Percentiles rank a stretch among this genome's conserved stretches.
Evolutionary conservation across 2,329 filamentous ascomycete genomes (phyloP).

Genomic region (Dothidotthia symphoricarpi): DNA sequence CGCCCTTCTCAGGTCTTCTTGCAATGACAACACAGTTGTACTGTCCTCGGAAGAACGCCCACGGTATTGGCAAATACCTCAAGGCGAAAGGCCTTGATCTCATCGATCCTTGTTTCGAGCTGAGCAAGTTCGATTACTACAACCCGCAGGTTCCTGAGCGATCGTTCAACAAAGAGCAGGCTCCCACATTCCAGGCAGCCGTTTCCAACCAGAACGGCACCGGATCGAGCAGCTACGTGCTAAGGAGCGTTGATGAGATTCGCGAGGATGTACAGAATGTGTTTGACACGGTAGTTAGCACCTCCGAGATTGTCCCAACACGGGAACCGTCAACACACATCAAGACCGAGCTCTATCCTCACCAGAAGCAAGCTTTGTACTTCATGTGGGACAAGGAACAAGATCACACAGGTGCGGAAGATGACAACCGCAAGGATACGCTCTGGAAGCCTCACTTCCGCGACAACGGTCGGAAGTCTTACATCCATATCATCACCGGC

Average conservation of each 20-base stretch:
- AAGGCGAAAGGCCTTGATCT: slow-evolving; percentile 67
- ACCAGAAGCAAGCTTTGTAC: slow-evolving; percentile 86
- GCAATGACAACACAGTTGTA: slow-evolving; percentile 74
- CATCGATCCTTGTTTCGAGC: slow-evolving; percentile 58
- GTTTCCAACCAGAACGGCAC: slow-evolving; percentile 7
- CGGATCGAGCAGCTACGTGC: slow-evolving; percentile 14
- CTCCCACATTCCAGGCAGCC: slow-evolving; percentile 13
- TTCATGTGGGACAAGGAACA: slow-evolving; percentile 83
- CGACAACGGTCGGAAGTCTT: slow-evolving; percentile 60
- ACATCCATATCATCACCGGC: slow-evolving; percentile 83
- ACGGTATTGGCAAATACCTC: slow-evolving; percentile 66
- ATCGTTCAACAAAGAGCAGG: too few species aligned
- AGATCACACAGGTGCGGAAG: slow-evolving; percentile 58
- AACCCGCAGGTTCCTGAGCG: slow-evolving; percentile 63
- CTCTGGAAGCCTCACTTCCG: slow-evolving; percentile 70
- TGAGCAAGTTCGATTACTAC: slow-evolving; percentile 66
- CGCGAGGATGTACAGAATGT: slow-evolving; percentile 80
- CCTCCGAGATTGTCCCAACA: slow-evolving; percentile 67
- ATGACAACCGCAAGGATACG: slow-evolving; percentile 65
- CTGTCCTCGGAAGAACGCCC: slow-evolving; percentile 66
- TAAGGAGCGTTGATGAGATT: slow-evolving; percentile 68
- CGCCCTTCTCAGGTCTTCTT: slow-evolving; percentile 24
- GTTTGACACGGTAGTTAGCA: slow-evolving; percentile 78
- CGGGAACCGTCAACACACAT: slow-evolving; percentile 66
- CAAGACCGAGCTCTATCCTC: slow-evolving; percentile 67